A percentile compares a stretch with the other conserved stretches of the same genome.
These are phyloP conservation scores for Recurvomyces mirabilis DNA, from an alignment of 495 filamentous ascomycete genomes.

Conservation along the genomic window DNA sequence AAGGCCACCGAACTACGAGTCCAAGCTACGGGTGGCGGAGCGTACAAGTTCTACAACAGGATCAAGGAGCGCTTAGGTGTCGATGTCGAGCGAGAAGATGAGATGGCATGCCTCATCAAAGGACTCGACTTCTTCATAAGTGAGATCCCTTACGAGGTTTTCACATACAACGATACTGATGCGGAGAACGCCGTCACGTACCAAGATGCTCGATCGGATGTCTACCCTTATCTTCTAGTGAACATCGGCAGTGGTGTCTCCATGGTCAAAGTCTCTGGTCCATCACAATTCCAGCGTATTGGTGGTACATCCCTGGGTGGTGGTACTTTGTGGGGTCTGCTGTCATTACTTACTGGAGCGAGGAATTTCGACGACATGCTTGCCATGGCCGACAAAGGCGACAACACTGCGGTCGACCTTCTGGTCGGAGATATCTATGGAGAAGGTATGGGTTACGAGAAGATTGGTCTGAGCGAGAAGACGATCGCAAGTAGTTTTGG, in stretches of 20 bases:
- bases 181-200: constrained; percentile 70
- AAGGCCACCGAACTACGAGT: constrained; percentile 56
- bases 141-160: constrained; percentile 91
- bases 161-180: constrained; percentile 80
- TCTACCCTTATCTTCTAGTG: constrained; percentile 93
- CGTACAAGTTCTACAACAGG: constrained; percentile 90
- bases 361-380: constrained; percentile 93
- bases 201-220: constrained; percentile 46
- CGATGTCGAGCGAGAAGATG: constrained; percentile 83
- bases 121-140: constrained; percentile 98
- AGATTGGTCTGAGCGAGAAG: constrained; percentile 85
- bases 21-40: constrained; percentile 89
- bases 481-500: constrained; percentile 94
- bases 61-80: constrained; percentile 70
- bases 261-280: constrained; percentile 96
- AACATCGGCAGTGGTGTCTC: constrained; percentile 98
- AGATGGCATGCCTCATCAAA: constrained; percentile 99
- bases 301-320: constrained; percentile 91
- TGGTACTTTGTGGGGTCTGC: constrained; percentile 89
- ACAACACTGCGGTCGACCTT: constrained; percentile 91
- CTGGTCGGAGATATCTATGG: constrained; percentile 97
- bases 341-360: constrained; percentile 80
- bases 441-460: constrained; percentile 82
- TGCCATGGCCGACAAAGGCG: constrained; percentile 81
- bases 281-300: constrained; percentile 72